phyloP scores from a whole-genome alignment of 257 asterid genomes.

The Capsicum pubescens region DNA sequence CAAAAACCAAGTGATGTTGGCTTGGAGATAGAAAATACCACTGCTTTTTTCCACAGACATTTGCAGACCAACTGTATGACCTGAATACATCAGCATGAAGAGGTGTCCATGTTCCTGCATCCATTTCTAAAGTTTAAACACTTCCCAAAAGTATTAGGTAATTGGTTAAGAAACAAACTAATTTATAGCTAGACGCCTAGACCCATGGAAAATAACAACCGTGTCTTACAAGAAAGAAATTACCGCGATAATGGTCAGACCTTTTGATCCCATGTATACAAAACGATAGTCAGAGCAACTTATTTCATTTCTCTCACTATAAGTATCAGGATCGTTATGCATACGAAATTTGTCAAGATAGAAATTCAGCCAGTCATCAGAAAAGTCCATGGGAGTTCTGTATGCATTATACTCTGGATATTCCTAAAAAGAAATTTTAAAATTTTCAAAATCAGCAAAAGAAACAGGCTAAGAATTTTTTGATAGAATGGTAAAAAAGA shows the following conservation, averaged over 20 bases:
- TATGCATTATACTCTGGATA: constrained; percentile 85
- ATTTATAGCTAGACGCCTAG: not conserved
- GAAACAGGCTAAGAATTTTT: not conserved
- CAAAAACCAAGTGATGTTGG: constrained; percentile 79
- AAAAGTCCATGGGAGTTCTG: constrained; percentile 66
- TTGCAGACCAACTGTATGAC: constrained; percentile 98
- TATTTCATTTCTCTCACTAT: constrained; percentile 60
- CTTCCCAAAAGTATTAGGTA: not conserved
- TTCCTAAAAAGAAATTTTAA: constrained; percentile 61
- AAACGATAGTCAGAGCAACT: constrained; percentile 96
- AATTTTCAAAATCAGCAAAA: constrained; percentile 28
- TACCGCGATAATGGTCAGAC: constrained; percentile 50
- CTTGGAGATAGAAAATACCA: constrained; percentile 89
- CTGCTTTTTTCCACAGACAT: constrained; percentile 87
- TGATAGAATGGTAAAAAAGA: not conserved
- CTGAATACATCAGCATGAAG: constrained; percentile 99
- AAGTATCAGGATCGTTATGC: constrained; percentile 66
- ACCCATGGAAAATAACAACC: constrained; percentile 17
- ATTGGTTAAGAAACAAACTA: not conserved
- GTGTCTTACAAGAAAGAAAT: constrained; percentile 35
- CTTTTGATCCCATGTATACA: constrained; percentile 96
- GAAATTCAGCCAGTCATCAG: constrained; percentile 94
- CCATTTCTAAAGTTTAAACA: not conserved
- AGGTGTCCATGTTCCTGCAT: constrained; percentile 96
- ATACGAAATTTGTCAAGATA: constrained; percentile 83